Evolutionary conservation across 83 land plant genomes (phyloP).

Genomic region (Diphasiastrum complanatum): DNA sequence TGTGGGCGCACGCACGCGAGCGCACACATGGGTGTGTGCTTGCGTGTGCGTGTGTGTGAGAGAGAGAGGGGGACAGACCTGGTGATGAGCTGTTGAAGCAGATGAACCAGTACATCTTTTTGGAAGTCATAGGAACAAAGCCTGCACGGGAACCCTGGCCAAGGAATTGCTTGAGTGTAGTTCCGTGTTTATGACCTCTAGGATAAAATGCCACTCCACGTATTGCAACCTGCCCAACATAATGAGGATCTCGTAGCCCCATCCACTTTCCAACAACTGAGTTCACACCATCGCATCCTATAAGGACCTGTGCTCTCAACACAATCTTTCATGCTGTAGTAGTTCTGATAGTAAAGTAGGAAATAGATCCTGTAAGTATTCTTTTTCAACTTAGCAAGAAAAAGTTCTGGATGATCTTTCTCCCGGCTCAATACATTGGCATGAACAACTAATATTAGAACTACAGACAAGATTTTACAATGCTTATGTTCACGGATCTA

Average conservation of each 20-base stretch:
- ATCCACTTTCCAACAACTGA: conserved; percentile 68
- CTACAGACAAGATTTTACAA: no score
- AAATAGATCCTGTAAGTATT: no score
- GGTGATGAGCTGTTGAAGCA: conserved; percentile 49
- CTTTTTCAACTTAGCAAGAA: no score
- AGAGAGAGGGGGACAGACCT: conserved; percentile 26
- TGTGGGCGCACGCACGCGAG: no score
- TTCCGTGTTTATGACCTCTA: conserved; percentile 44
- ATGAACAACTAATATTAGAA: no score
- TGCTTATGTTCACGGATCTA: no score
- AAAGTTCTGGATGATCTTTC: no score
- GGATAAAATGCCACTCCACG: conserved; percentile 65
- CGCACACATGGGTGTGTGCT: no score
- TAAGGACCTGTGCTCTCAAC: conserved; percentile 62
- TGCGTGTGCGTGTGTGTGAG: no score
- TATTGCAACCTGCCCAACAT: conserved; percentile 65
- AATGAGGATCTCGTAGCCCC: conserved; percentile 64
- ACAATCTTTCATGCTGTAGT: no score
- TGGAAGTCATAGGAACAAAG: conserved; percentile 52
- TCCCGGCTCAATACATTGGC: no score
- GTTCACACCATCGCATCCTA: conserved; percentile 71
- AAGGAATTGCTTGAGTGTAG: conserved; percentile 44
- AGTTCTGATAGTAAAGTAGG: no score
- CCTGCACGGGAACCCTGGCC: conserved; percentile 73
- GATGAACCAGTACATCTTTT: conserved; percentile 73